phyloP scores from a whole-genome alignment of 345 rosid species.

The Melaleuca quinquenervia region DNA sequence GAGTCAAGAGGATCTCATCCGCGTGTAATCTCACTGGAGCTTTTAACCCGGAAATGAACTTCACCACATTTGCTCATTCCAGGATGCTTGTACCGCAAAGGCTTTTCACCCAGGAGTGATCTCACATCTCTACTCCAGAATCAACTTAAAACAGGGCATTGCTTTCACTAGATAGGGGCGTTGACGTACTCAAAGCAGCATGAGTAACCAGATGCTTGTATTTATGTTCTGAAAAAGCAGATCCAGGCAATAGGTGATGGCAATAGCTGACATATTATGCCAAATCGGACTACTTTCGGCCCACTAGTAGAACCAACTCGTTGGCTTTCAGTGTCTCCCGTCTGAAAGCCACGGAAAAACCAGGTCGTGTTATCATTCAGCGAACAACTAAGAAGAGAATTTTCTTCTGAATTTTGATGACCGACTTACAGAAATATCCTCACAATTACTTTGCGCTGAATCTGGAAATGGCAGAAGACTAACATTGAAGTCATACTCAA shows the following conservation, averaged over 20 bases:
- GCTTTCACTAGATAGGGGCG: not conserved
- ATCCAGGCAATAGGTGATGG: not conserved
- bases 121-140: not conserved
- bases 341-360: not conserved
- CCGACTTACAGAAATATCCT: not conserved
- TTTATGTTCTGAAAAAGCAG: not conserved
- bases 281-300: not conserved
- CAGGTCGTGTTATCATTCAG: not conserved
- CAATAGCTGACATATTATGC: not conserved
- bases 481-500: not conserved
- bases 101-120: not conserved
- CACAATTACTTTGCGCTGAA: rapidly evolving
- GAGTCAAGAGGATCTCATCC: not conserved
- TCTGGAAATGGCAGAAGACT: not conserved
- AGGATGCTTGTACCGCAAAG: not conserved
- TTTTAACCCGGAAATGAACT: not conserved
- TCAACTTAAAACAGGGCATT: not conserved
- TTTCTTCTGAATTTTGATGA: not conserved
- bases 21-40: not conserved
- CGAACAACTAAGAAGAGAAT: not conserved
- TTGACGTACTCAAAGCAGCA: not conserved
- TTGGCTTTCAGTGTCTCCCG: not conserved
- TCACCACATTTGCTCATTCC: not conserved
- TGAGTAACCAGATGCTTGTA: not conserved
- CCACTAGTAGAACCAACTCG: not conserved